Evolutionary conservation across 164 flowering plant species (phyloP).

Genomic region (Cinnamomum chago): DNA sequence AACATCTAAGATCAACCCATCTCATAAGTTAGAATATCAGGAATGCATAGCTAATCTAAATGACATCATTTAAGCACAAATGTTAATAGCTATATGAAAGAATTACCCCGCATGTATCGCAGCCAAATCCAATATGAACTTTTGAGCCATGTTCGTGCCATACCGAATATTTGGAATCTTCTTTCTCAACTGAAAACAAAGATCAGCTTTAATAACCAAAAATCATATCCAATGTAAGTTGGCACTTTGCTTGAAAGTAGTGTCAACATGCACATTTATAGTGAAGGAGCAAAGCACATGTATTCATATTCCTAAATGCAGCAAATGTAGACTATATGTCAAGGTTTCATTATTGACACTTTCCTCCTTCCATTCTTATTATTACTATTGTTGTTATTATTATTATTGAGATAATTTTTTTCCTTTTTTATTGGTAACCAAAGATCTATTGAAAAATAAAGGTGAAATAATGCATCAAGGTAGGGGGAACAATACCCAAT

Average conservation of each 20-base stretch:
- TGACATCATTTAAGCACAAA: not conserved
- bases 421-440: too few relatives aligned
- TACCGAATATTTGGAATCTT: not conserved
- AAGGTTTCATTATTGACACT: not conserved
- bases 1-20: not conserved
- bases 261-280: not conserved
- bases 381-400: too few relatives aligned
- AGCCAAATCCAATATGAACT: constrained; percentile 57
- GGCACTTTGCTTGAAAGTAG: not conserved
- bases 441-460: too few relatives aligned
- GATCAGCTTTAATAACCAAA: not conserved
- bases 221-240: not conserved
- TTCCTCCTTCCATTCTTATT: not conserved
- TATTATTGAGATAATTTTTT: too few relatives aligned
- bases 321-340: too few relatives aligned
- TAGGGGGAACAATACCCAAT: not conserved
- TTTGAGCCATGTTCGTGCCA: constrained; percentile 22
- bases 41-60: not conserved
- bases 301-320: too few relatives aligned
- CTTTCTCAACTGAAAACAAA: constrained; percentile 31
- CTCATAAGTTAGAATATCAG: not conserved
- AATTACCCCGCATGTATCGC: constrained; percentile 89
- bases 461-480: not conserved
- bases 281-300: too few relatives aligned
- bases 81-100: not conserved